These are phyloP conservation scores for Circinella minor DNA, from an alignment of 371 early-diverging fungal genomes.

Conservation along the genomic window DNA sequence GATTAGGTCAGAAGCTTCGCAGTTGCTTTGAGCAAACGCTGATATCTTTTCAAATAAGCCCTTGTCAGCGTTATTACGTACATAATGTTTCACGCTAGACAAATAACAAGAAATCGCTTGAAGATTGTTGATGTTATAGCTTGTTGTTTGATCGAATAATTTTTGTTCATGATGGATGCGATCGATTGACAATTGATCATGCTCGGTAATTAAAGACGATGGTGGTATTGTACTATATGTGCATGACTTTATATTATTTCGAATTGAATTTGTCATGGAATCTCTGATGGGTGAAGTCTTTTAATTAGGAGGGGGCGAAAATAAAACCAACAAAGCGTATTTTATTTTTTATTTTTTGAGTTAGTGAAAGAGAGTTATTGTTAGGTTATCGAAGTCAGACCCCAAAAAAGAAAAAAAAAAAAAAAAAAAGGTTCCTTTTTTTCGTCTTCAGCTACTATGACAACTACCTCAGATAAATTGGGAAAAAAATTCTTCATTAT, in stretches of 20 bases:
- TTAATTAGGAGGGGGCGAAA: no score
- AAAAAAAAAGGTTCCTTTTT: no score
- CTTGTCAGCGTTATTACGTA: background rate
- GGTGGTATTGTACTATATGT: background rate
- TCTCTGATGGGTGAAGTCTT: background rate
- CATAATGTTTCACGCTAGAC: background rate
- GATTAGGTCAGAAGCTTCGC: background rate
- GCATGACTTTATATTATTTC: background rate
- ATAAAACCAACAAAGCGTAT: no score
- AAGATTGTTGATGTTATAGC: background rate
- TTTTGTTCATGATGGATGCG: background rate
- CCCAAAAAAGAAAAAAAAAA: no score
- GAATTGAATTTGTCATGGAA: background rate
- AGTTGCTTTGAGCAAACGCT: background rate
- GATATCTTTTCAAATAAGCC: background rate
- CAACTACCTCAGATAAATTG: no score
- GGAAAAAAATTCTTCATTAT: no score
- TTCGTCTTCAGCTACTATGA: no score
- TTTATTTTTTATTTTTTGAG: no score
- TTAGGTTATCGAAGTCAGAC: no score
- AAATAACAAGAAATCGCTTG: slow-evolving; percentile 4
- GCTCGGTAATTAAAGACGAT: background rate
- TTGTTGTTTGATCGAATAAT: background rate
- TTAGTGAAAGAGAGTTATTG: no score
- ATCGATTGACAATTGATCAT: background rate